Conservation (phyloP, 306 rosid species). For the Gastrolobium bilobum region DNA sequence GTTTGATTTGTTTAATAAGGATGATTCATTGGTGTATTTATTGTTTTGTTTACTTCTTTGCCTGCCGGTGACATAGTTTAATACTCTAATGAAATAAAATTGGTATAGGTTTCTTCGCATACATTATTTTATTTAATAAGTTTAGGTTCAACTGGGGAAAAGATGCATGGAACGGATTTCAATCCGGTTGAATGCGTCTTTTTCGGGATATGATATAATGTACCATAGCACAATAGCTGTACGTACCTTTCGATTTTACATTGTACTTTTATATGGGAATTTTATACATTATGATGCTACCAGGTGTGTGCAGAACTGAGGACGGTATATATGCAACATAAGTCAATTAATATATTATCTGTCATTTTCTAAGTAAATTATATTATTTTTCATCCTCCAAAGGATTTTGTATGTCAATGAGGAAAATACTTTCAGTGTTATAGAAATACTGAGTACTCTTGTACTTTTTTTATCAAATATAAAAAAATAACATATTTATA, state of each 20-base stretch:
- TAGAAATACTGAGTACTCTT: too few species aligned
- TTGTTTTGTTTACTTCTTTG: not conserved
- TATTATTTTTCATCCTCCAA: not conserved
- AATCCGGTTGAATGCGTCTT: not conserved
- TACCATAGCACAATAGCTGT: not conserved
- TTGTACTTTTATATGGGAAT: not conserved
- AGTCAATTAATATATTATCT: not conserved
- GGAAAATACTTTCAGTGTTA: too few species aligned
- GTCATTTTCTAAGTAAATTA: too few species aligned
- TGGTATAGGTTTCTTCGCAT: not conserved
- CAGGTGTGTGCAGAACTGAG: not conserved
- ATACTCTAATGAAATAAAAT: not conserved
- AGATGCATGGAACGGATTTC: not conserved
- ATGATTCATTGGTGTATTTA: not conserved
- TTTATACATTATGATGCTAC: not conserved
- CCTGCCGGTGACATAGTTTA: not conserved
- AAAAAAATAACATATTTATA: too few species aligned
- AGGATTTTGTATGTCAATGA: not conserved
- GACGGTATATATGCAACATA: not conserved
- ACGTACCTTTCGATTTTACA: not conserved
- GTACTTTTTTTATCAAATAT: too few species aligned
- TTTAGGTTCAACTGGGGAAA: constrained; percentile 40
- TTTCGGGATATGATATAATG: constrained; percentile 3
- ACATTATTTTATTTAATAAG: not conserved
- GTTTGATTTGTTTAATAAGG: not conserved